Evolutionary conservation across 2,329 filamentous ascomycete genomes (phyloP), one percentile per base, ranked within the genome.

Genomic region (Microsporum canis): DNA sequence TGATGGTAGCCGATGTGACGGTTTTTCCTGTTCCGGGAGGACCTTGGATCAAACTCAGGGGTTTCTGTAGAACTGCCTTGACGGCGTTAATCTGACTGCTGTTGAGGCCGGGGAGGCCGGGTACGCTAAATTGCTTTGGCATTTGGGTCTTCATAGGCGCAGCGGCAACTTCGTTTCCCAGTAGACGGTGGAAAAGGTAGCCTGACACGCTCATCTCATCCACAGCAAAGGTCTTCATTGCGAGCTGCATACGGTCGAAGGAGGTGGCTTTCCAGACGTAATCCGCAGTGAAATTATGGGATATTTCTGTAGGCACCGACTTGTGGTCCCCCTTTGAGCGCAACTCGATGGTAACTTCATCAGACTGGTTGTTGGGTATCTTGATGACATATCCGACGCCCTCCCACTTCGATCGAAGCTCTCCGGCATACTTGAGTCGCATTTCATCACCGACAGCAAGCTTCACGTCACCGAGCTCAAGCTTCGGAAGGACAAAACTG

Each of bases 211-310:
- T 96, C 88, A 95, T 89, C 75, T 99, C 94, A 68, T 99, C 92
- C 51, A 97, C 86, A 4, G 94, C 94, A 72, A 99, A 99, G 0
- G 90, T 97, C 80, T 96, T 97, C 92, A 99, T 97, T 60, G 94
- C 95, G 66, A 91, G 85, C 74, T 99, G 94, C 94, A 99, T 99
- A 65, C 94, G 91, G 71, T 99, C 94, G 72, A 99, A 99, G 0
- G 92, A 97, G 0, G 95, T 99, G 12, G 95, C 94, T 73, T 99
- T 99, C 94, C 94, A 99, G 61, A 99, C 94, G 71, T 99, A 99
- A 73, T 99, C 94, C 66, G 92, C 94, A 14, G 91, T 96, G 76
- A 99, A 99, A 74, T 96, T 96, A 76, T 95, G 90, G 0, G 92
- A 96, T 74, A 92, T 94, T 70, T 99, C 92, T 0, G 90, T 96